phyloP scores from a whole-genome alignment of 768 basidiomycete species.

The Mycena rebaudengoi region DNA sequence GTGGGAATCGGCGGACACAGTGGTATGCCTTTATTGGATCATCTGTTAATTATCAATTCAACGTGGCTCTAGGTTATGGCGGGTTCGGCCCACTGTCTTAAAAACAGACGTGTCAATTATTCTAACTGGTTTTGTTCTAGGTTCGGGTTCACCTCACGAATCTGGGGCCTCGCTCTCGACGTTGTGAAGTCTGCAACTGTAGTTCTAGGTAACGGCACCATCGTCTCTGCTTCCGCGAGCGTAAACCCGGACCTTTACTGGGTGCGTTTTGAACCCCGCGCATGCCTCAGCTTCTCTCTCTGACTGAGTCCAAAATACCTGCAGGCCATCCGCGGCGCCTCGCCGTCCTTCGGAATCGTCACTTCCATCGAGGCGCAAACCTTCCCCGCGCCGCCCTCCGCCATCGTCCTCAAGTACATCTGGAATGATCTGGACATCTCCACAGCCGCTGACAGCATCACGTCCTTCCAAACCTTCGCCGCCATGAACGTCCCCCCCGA shows the following conservation, averaged over 20 bases:
- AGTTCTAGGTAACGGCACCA: slow-evolving; percentile 54
- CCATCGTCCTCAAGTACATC: slow-evolving; percentile 44
- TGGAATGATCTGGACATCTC: slow-evolving; percentile 42
- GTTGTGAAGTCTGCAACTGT: slow-evolving; percentile 48
- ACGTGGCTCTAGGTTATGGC: slow-evolving; percentile 40
- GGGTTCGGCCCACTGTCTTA: slow-evolving; percentile 48
- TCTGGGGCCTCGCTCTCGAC: slow-evolving; percentile 62
- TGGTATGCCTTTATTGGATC: slow-evolving; percentile 29
- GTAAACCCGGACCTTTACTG: slow-evolving; percentile 59
- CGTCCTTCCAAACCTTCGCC: slow-evolving; percentile 44
- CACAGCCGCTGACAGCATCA: slow-evolving; percentile 39
- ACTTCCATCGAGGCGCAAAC: slow-evolving; percentile 50
- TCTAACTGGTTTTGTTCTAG: slow-evolving; percentile 13
- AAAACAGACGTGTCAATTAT: slow-evolving; percentile 15
- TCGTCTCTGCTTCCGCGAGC: slow-evolving; percentile 45
- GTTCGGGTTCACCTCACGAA: slow-evolving; percentile 46
- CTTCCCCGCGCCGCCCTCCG: slow-evolving; percentile 46
- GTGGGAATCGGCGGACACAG: slow-evolving; percentile 59
- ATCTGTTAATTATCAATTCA: neutral
- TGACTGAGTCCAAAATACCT: neutral
- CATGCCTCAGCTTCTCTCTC: neutral
- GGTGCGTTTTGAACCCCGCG: slow-evolving; percentile 38
- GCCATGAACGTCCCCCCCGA: slow-evolving; percentile 41
- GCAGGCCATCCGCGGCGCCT: slow-evolving; percentile 50
- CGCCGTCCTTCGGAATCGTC: slow-evolving; percentile 49